Conservation (phyloP, 2,329 filamentous ascomycete species). For the Penicillium sclerotigenum region DNA sequence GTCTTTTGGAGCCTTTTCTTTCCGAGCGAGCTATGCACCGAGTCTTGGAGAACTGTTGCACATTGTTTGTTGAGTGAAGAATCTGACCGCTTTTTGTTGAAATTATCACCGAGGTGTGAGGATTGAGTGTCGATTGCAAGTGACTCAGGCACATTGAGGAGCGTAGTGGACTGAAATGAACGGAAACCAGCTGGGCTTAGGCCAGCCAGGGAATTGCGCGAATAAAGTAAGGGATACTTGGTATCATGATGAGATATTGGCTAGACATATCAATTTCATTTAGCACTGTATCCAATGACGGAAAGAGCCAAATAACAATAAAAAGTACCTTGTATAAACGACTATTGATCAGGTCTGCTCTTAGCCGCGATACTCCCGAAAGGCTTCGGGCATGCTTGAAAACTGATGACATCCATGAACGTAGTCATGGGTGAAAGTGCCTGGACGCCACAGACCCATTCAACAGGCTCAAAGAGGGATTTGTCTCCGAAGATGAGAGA, state of each 20-base stretch:
- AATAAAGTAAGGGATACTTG: not conserved
- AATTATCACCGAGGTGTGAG: not conserved
- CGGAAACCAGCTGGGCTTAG: not conserved
- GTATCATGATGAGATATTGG: not conserved
- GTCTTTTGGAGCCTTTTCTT: not conserved
- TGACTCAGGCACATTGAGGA: not conserved
- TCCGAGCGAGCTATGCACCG: not conserved
- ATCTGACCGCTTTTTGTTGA: not conserved
- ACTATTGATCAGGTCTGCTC: constrained; percentile 31
- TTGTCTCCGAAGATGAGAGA: constrained; percentile 2
- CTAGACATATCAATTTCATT: not conserved
- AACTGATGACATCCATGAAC: constrained; percentile 46
- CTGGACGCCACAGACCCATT: constrained; percentile 13
- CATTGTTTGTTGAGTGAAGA: not conserved
- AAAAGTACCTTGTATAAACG: constrained; percentile 20
- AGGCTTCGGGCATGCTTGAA: constrained; percentile 39
- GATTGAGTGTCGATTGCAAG: not conserved
- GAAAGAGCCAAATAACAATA: not conserved
- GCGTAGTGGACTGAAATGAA: not conserved
- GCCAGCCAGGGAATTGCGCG: not conserved
- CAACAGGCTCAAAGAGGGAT: constrained; percentile 5
- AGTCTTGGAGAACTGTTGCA: not conserved
- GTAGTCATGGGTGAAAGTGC: constrained; percentile 25
- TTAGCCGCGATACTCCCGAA: constrained; percentile 38
- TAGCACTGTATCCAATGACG: not conserved